phyloP scores from a whole-genome alignment of 1,284 basidiomycete genomes.

The Trichosporon sp. region DNA sequence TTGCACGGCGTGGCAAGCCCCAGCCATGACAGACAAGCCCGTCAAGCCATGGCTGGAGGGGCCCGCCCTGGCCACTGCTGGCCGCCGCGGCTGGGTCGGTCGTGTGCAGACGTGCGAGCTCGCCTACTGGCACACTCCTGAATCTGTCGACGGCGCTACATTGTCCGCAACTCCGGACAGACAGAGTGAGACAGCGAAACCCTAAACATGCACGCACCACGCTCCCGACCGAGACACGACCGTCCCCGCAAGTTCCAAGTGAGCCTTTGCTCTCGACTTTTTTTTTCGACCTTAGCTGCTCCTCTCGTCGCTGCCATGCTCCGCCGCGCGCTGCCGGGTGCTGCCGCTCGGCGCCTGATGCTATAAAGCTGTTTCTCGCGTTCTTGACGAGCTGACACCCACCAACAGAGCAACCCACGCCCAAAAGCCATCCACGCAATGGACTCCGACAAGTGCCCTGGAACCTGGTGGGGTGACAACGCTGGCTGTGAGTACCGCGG shows the following conservation, averaged over 20 bases:
- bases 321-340: neutral
- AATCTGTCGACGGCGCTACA: neutral
- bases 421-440: neutral
- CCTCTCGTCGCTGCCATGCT: neutral
- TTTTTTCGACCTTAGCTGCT: neutral
- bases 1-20: neutral
- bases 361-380: neutral
- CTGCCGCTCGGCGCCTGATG: neutral
- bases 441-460: neutral
- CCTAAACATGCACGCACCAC: neutral
- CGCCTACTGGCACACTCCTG: neutral
- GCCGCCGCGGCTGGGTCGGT: no score
- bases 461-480: slow-evolving; percentile 1
- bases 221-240: neutral
- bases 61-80: no score
- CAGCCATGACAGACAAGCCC: neutral
- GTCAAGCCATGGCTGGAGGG: neutral
- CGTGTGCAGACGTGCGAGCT: neutral
- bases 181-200: neutral
- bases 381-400: neutral
- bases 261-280: neutral
- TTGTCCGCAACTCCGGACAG: neutral
- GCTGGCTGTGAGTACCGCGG: neutral
- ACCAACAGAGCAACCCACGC: neutral
- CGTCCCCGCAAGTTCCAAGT: neutral